phyloP scores from a whole-genome alignment of 2,329 filamentous ascomycete genomes.

The Tetracladium maxilliforme region DNA sequence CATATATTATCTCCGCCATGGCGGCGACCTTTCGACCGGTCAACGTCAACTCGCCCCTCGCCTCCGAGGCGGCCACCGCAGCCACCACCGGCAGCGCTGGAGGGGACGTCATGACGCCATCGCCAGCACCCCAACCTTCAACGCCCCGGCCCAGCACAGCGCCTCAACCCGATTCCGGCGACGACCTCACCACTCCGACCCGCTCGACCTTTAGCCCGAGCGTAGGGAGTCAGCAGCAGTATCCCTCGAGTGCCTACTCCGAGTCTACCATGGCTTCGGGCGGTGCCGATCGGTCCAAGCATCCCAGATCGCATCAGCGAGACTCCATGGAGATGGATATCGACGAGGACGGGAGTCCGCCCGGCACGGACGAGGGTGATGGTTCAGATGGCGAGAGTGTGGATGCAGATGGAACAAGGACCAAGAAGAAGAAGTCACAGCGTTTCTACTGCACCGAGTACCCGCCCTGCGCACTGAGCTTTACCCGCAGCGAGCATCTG shows the following conservation, averaged over 20 bases:
- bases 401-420: conserved; percentile 48
- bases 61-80: too few species aligned
- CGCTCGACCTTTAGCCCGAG: conserved; percentile 34
- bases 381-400: conserved; percentile 52
- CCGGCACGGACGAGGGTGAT: conserved; percentile 29
- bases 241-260: too few species aligned
- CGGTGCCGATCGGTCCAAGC: conserved; percentile 34
- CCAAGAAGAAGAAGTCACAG: conserved; percentile 87
- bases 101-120: too few species aligned
- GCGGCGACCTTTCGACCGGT: too few species aligned
- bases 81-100: too few species aligned
- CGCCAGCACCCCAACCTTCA: background rate
- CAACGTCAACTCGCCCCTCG: too few species aligned
- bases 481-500: conserved; percentile 89
- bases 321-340: conserved; percentile 61
- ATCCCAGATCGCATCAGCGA: conserved; percentile 40
- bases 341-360: conserved; percentile 50
- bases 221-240: conserved; percentile 35
- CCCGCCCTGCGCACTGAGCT: conserved; percentile 85
- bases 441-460: conserved; percentile 94
- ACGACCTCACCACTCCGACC: conserved; percentile 48
- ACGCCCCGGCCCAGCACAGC: conserved; percentile 8
- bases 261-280: conserved; percentile 33
- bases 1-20: too few species aligned
- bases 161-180: conserved; percentile 13